These are phyloP conservation scores for Aspergillus calidoustus DNA, from an alignment of 2,329 filamentous ascomycete genomes.

Conservation along the genomic window DNA sequence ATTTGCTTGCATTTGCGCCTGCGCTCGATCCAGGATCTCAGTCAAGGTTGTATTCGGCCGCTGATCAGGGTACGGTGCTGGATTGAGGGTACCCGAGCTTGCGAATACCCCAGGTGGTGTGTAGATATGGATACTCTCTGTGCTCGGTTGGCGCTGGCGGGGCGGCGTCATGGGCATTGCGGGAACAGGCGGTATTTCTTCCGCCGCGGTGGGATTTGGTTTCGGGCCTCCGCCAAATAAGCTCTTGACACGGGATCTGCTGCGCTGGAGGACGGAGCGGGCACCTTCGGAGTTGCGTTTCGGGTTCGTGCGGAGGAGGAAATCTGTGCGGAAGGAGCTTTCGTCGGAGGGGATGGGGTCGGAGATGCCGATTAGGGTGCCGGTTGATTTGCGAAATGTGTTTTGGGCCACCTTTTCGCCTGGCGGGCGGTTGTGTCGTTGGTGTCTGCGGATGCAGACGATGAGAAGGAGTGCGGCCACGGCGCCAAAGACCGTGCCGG, in stretches of 20 bases:
- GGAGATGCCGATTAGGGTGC: constrained; percentile 44
- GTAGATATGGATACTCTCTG: constrained; percentile 53
- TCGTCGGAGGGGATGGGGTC: constrained; percentile 50
- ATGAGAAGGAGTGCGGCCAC: constrained; percentile 59
- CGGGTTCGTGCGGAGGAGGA: constrained; percentile 40
- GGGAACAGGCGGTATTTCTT: constrained; percentile 21
- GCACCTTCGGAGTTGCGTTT: constrained; percentile 30
- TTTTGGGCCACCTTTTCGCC: constrained; percentile 31
- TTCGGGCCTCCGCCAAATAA: constrained; percentile 36
- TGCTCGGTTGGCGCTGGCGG: constrained; percentile 41
- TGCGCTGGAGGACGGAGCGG: constrained; percentile 40
- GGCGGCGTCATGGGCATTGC: constrained; percentile 30
- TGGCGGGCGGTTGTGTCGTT: constrained; percentile 24
- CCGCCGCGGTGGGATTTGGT: constrained; percentile 9
- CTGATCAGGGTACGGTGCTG: constrained; percentile 30
- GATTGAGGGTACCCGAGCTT: constrained; percentile 31
- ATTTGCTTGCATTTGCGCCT: constrained; percentile 4
- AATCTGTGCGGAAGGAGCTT: constrained; percentile 49
- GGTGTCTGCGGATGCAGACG: constrained; percentile 41
- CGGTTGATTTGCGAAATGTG: constrained; percentile 39
- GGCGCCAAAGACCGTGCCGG: constrained; percentile 50
- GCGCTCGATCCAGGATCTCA: constrained; percentile 14
- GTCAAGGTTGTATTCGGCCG: constrained; percentile 42
- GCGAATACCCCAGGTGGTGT: constrained; percentile 45
- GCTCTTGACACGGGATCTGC: constrained; percentile 42